Base-by-base conservation (phyloP, 2,329 filamentous ascomycete species). In the Fusarium tuaranense region DNA sequence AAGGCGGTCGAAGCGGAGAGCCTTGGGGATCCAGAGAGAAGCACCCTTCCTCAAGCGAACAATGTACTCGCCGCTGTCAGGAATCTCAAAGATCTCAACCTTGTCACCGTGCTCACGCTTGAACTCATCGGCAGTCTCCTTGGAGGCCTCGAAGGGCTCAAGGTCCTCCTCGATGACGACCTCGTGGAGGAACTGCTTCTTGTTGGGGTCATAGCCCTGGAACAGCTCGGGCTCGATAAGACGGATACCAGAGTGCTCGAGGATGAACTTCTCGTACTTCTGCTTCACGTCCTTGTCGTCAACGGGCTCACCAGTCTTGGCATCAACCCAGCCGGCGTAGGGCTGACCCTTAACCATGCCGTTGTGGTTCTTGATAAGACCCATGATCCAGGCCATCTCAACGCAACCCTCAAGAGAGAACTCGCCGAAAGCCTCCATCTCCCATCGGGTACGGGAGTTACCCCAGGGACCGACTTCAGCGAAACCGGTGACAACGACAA, bases 351-450 rank as follows among this genome's bases (percentile, higher is more conserved):
- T 99, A 83, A 99, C 91, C 36, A 93, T 92, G 20, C 97, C 97
- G 78, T 98, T 98, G 88, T 98, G 94, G 84, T 99, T 97, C 89
- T 96, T 98, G 87, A 99, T 98, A 70, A 98, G 91, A 81, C 97
- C 97, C 96, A 98, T 99, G 84, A 99, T 95, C 97, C 97, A 99
- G 36, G 97, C 95, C 97, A 99, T 99, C 85, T 99, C 97, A 70
- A 99, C 93, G 80, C 97, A 98, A 34, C 97, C 97, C 84, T 99
- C 97, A 16, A 99, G 91, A 10, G 97, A 98, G 87, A 99, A 99
- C 81, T 98, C 91, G 81, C 97, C 97, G 77, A 95, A 92, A 2
- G 97, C 95, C 84, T 99, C 97, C 96, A 99, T 99, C 87, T 99
- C 97, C 97, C 97, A 99, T 72, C 97, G 92, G 55, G 97, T 99